Evolutionary conservation across 2,329 filamentous ascomycete genomes (phyloP).

Genomic region (Fusarium nematophilum): DNA sequence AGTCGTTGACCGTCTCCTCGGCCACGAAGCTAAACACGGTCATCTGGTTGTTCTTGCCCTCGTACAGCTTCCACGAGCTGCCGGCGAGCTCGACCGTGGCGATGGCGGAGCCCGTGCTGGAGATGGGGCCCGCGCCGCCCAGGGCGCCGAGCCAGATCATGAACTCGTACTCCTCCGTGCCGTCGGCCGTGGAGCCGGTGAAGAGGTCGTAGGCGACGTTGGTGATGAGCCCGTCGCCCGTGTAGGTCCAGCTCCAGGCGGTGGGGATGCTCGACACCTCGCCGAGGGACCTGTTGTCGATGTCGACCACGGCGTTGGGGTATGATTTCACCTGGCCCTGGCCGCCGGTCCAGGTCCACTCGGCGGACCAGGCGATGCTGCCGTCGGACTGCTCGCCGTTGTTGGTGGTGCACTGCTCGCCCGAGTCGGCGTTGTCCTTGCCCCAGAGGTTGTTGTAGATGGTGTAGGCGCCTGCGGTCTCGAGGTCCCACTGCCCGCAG

Average conservation of each 20-base stretch:
- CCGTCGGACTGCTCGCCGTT: slow-evolving; percentile 47
- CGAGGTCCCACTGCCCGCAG: slow-evolving; percentile 42
- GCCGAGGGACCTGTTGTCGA: slow-evolving; percentile 34
- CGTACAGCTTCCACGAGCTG: slow-evolving; percentile 64
- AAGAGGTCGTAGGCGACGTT: slow-evolving; percentile 72
- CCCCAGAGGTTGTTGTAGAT: slow-evolving; percentile 59
- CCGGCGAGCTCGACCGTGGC: slow-evolving; percentile 65
- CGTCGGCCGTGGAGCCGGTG: slow-evolving; percentile 58
- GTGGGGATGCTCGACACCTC: slow-evolving; percentile 48
- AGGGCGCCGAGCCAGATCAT: slow-evolving; percentile 40
- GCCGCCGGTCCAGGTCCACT: slow-evolving; percentile 54
- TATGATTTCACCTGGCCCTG: slow-evolving; percentile 55
- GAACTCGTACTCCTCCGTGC: slow-evolving; percentile 57
- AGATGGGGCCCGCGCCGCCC: slow-evolving; percentile 45
- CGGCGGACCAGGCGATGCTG: slow-evolving; percentile 53
- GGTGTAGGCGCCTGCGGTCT: slow-evolving; percentile 34
- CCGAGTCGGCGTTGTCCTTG: slow-evolving; percentile 45
- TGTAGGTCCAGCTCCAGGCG: slow-evolving; percentile 55
- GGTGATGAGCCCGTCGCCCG: slow-evolving; percentile 59
- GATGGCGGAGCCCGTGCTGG: slow-evolving; percentile 61
- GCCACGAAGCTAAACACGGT: slow-evolving; percentile 67
- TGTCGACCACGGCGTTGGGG: slow-evolving; percentile 54
- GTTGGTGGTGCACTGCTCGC: slow-evolving; percentile 54
- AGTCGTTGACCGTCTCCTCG: slow-evolving; percentile 56
- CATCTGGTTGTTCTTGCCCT: slow-evolving; percentile 65